phyloP scores from a whole-genome alignment of 192 early-diverging fungal species.

The Entophlyctis luteolus region DNA sequence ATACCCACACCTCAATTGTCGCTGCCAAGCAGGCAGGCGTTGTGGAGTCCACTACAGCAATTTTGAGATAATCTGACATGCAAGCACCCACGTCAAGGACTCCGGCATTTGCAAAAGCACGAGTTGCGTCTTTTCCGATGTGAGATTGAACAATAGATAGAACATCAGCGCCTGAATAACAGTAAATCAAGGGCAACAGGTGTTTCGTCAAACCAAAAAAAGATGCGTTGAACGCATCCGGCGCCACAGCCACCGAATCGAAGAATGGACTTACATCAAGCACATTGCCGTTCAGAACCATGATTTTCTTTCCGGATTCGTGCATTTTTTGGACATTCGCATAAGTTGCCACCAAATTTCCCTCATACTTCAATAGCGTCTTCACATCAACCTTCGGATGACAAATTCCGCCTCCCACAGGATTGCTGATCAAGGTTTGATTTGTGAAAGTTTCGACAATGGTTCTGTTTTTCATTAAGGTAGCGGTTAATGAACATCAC shows the following conservation, averaged over 20 bases:
- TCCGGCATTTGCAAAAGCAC: conserved; percentile 1
- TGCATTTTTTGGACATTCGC: not conserved
- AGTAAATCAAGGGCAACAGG: not conserved
- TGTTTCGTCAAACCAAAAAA: conserved; percentile 1
- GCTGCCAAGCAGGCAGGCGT: conserved; percentile 78
- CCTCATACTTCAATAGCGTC: not conserved
- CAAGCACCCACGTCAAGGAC: conserved; percentile 52
- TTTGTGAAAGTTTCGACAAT: not conserved
- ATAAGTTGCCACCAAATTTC: not conserved
- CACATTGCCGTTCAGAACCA: not conserved
- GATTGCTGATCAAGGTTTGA: not conserved
- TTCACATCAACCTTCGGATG: conserved; percentile 1
- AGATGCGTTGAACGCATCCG: not conserved
- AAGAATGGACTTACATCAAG: not conserved
- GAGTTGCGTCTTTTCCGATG: conserved; percentile 51
- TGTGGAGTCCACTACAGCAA: conserved; percentile 73
- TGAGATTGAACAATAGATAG: conserved; percentile 29
- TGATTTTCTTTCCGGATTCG: not conserved
- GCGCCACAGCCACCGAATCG: not conserved
- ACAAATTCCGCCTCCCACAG: not conserved
- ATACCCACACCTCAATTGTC: conserved; percentile 73
- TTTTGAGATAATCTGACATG: conserved; percentile 70
- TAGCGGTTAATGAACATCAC: too few relatives aligned
- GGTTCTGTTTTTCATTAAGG: not conserved
- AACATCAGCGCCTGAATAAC: not conserved